These are phyloP conservation scores for Pseudogymnoascus sp. DNA, from an alignment of 2,329 filamentous ascomycete genomes.

Conservation along the genomic window DNA sequence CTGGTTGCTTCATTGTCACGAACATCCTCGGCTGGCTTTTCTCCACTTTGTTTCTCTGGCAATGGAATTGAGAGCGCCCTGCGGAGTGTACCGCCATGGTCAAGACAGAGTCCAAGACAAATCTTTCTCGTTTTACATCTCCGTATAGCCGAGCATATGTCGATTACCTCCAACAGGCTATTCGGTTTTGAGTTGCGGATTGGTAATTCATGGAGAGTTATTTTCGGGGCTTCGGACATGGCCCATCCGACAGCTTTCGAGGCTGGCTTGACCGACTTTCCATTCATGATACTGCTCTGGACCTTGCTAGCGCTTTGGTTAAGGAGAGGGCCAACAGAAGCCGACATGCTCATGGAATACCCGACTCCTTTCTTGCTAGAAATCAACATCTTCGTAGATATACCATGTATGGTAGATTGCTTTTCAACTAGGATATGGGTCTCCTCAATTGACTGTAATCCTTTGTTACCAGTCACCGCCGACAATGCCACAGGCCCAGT, in stretches of 20 bases:
- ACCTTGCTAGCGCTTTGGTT: not conserved
- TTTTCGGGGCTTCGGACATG: not conserved
- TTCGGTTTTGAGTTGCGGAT: not conserved
- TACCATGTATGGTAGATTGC: not conserved
- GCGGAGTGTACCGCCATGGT: not conserved
- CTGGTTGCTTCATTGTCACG: not conserved
- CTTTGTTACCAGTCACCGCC: not conserved
- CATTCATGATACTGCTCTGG: not conserved
- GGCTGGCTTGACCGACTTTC: not conserved
- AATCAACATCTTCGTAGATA: not conserved
- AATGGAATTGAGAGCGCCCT: not conserved
- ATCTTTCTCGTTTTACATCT: not conserved
- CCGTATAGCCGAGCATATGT: constrained; percentile 1
- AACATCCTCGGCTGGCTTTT: not conserved
- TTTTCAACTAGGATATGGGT: not conserved
- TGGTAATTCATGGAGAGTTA: not conserved
- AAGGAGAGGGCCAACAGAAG: not conserved
- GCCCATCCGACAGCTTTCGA: not conserved
- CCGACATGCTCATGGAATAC: not conserved
- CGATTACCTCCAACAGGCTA: not conserved
- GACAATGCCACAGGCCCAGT: not conserved
- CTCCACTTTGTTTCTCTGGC: not conserved
- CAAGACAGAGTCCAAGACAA: not conserved
- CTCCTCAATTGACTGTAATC: not conserved
- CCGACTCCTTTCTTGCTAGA: not conserved